These are phyloP conservation scores for Sanguinoderma infundibulare DNA, from an alignment of 1,284 basidiomycete species.

Conservation along the genomic window DNA sequence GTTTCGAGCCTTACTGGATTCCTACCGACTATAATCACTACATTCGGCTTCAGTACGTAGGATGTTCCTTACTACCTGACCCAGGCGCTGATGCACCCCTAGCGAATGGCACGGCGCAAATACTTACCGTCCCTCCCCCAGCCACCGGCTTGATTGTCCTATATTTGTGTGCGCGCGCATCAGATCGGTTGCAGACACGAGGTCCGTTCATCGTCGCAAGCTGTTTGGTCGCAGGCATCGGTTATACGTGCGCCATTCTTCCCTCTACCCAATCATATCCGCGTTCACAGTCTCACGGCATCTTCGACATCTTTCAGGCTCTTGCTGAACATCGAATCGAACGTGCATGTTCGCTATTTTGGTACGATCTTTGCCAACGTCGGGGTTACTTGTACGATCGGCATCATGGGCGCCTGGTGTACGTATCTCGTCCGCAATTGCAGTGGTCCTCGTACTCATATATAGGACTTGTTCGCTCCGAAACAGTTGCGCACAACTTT, in stretches of 20 bases:
- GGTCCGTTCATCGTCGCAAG: conserved; percentile 61
- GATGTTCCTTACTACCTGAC: neutral
- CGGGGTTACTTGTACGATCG: conserved; percentile 72
- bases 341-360: conserved; percentile 63
- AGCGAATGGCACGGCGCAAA: conserved; percentile 63
- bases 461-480: neutral
- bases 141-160: conserved; percentile 74
- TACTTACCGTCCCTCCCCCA: conserved; percentile 85
- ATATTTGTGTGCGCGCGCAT: conserved; percentile 61
- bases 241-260: conserved; percentile 73
- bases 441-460: neutral
- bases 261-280: neutral
- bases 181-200: conserved; percentile 75
- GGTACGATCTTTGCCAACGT: conserved; percentile 72
- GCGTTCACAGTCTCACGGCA: no score
- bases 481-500: conserved; percentile 71
- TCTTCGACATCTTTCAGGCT: conserved; percentile 49
- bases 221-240: conserved; percentile 58
- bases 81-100: neutral
- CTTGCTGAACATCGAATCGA: conserved; percentile 49
- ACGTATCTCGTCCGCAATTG: no score
- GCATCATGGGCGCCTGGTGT: conserved; percentile 76
- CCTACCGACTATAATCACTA: conserved; percentile 82
- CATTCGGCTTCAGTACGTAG: conserved; percentile 59
- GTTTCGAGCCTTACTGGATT: conserved; percentile 84